phyloP scores from a whole-genome alignment of 1,284 basidiomycete genomes.

The Moesziomyces sp. region DNA sequence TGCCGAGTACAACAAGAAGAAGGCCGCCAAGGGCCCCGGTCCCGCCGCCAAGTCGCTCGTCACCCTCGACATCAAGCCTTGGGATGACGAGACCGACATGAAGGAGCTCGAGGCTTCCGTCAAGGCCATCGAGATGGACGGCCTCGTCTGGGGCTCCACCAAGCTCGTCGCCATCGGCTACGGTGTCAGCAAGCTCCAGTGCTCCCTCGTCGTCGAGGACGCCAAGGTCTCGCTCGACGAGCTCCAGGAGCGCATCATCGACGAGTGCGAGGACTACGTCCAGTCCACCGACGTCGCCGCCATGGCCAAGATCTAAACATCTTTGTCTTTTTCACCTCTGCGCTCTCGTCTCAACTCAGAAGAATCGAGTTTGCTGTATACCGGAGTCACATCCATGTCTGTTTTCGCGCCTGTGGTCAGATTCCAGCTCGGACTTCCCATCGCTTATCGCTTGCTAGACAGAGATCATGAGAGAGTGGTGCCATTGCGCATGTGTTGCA shows the following conservation, averaged over 20 bases:
- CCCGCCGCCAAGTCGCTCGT: slow-evolving; percentile 80
- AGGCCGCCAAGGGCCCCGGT: slow-evolving; percentile 83
- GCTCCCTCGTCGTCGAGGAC: slow-evolving; percentile 95
- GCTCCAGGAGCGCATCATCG: slow-evolving; percentile 74
- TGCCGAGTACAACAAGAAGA: slow-evolving; percentile 91
- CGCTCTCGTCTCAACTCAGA: neutral
- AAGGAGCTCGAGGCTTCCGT: slow-evolving; percentile 82
- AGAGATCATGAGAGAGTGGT: neutral
- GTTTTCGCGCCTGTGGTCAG: neutral
- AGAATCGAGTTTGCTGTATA: slow-evolving; percentile 27
- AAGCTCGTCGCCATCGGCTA: slow-evolving; percentile 94
- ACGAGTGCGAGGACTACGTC: slow-evolving; percentile 87
- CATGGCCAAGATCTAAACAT: slow-evolving; percentile 67
- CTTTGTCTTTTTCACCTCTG: neutral
- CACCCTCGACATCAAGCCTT: slow-evolving; percentile 94
- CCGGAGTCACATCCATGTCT: slow-evolving; percentile 11
- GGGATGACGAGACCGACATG: slow-evolving; percentile 99
- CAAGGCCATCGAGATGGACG: slow-evolving; percentile 86
- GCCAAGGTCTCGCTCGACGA: slow-evolving; percentile 95
- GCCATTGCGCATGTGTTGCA: neutral
- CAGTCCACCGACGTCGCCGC: slow-evolving; percentile 82
- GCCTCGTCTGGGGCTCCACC: slow-evolving; percentile 88
- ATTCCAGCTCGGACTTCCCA: slow-evolving; percentile 6
- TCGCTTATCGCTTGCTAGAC: slow-evolving; percentile 18
- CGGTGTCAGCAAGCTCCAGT: slow-evolving; percentile 91